phyloP scores from a whole-genome alignment of 1,139 yeast species.

The Kurtzmaniella quercitrusa region DNA sequence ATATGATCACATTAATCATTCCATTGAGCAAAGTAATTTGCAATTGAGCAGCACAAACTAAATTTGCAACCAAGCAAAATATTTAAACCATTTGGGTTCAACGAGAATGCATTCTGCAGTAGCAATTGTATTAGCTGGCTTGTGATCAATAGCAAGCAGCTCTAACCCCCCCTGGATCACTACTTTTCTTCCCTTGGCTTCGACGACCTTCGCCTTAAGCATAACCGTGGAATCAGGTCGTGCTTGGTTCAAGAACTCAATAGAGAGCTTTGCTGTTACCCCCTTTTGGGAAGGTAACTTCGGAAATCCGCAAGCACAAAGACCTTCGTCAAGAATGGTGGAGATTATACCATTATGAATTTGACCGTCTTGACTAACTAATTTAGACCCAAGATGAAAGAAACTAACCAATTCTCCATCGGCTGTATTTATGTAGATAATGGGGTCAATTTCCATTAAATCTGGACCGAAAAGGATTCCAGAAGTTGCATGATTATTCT shows the following conservation, averaged over 20 bases:
- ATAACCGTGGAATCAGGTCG: conserved; percentile 65
- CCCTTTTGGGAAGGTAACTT: conserved; percentile 79
- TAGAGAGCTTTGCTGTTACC: conserved; percentile 77
- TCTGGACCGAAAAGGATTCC: conserved; percentile 63
- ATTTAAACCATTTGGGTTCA: conserved; percentile 79
- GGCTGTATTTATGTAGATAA: conserved; percentile 45
- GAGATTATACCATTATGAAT: conserved; percentile 87
- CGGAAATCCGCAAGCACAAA: conserved; percentile 85
- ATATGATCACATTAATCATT: neutral
- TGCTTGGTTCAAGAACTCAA: conserved; percentile 64
- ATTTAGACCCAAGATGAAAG: conserved; percentile 64
- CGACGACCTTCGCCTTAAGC: conserved; percentile 62
- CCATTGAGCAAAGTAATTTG: no score
- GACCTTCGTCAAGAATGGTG: conserved; percentile 78
- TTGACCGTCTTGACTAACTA: conserved; percentile 67
- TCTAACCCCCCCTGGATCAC: conserved; percentile 63
- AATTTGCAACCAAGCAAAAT: conserved; percentile 54
- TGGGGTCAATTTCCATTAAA: conserved; percentile 64
- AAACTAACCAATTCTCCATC: conserved; percentile 53
- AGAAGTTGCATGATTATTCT: conserved; percentile 57
- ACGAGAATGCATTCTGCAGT: conserved; percentile 61
- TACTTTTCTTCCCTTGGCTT: conserved; percentile 76
- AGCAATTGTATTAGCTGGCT: conserved; percentile 38
- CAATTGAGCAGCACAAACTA: no score
- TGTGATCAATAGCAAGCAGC: conserved; percentile 31